Percentiles rank a stretch among this genome's conserved stretches.
These are phyloP conservation scores for Metschnikowia kunwiensis DNA, from an alignment of 805 yeast species.

Conservation along the genomic window DNA sequence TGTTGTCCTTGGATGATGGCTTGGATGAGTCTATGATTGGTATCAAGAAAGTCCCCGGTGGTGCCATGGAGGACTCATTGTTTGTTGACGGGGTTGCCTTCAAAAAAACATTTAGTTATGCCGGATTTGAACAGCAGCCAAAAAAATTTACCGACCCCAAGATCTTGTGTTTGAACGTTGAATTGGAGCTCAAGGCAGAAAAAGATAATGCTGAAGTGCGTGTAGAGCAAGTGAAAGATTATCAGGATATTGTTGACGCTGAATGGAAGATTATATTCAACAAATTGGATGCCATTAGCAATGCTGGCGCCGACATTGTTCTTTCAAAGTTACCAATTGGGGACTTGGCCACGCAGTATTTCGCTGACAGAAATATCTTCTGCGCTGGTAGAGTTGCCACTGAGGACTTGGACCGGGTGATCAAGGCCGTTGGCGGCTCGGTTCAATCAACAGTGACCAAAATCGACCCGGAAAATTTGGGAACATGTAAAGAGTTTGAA, in stretches of 20 bases:
- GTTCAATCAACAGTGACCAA: slow-evolving; percentile 75
- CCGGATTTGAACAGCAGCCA: slow-evolving; percentile 99
- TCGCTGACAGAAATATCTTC: slow-evolving; percentile 93
- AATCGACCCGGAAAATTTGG: slow-evolving; percentile 61
- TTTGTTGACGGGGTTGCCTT: slow-evolving; percentile 95
- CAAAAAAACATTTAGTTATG: slow-evolving; percentile 94
- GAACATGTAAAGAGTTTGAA: slow-evolving; percentile 59
- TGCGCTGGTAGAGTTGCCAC: slow-evolving; percentile 93
- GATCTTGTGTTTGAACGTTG: slow-evolving; percentile 82
- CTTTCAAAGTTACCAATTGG: slow-evolving; percentile 95
- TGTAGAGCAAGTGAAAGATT: slow-evolving; percentile 87
- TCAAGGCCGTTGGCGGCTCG: slow-evolving; percentile 90
- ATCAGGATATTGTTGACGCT: slow-evolving; percentile 97
- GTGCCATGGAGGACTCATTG: slow-evolving; percentile 89
- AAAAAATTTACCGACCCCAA: slow-evolving; percentile 77
- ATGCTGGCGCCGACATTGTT: slow-evolving; percentile 88
- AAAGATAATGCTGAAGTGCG: slow-evolving; percentile 98
- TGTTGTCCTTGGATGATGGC: slow-evolving; percentile 77
- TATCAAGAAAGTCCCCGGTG: slow-evolving; percentile 92
- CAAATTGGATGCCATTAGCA: slow-evolving; percentile 78
- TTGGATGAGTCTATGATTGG: slow-evolving; percentile 90
- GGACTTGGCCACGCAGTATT: slow-evolving; percentile 97
- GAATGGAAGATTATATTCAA: slow-evolving; percentile 93
- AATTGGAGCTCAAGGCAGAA: slow-evolving; percentile 95
- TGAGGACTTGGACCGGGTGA: slow-evolving; percentile 90